phyloP scores from a whole-genome alignment of 2,329 filamentous ascomycete species.

The Verticillium nonalfalfae region DNA sequence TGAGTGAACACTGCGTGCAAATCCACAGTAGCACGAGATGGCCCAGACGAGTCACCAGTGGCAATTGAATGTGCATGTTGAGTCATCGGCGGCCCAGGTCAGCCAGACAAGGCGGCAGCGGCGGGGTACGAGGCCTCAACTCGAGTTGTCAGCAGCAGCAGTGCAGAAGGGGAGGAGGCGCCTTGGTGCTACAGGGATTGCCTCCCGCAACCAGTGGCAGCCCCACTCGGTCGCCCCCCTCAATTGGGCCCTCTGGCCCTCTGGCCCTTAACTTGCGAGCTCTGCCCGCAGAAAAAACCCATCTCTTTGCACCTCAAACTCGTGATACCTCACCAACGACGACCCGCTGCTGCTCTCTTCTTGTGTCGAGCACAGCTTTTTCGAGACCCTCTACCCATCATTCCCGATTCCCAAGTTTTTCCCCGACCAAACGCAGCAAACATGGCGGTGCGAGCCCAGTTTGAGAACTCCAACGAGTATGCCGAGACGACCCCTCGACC shows the following conservation, averaged over 20 bases:
- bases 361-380: background rate
- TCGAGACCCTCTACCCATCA: background rate
- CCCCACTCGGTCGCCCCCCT: background rate
- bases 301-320: background rate
- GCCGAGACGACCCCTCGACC: slow-evolving; percentile 24
- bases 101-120: background rate
- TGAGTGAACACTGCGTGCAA: too few relatives aligned
- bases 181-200: background rate
- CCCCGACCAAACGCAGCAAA: slow-evolving; percentile 16
- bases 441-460: slow-evolving; percentile 68
- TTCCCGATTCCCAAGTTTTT: background rate
- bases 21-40: too few relatives aligned
- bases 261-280: slow-evolving; percentile 1
- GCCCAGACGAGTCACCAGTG: background rate
- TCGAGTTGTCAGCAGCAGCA: background rate
- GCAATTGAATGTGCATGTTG: background rate
- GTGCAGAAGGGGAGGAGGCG: background rate
- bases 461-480: slow-evolving; percentile 89
- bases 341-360: background rate
- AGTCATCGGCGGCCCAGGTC: background rate
- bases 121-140: background rate
- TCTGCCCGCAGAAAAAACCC: slow-evolving; percentile 2
- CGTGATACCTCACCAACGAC: background rate
- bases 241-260: background rate
- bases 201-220: background rate